These are phyloP conservation scores for Stropharia rugosoannulata DNA, from an alignment of 768 basidiomycete genomes.

Conservation along the genomic window DNA sequence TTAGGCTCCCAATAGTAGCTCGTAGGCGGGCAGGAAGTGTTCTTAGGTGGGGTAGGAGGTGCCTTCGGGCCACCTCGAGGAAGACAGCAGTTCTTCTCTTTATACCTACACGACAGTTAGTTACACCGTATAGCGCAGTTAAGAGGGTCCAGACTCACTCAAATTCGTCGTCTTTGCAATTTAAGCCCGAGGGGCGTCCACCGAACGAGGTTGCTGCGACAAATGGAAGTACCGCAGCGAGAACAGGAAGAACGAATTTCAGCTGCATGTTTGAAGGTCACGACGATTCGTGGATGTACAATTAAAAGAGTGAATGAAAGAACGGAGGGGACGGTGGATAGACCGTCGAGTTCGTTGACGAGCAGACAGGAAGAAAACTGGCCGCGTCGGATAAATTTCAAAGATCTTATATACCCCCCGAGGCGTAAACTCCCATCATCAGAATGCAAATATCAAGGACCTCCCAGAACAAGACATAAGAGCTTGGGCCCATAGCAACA, in stretches of 20 bases:
- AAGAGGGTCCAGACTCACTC: conserved; percentile 19
- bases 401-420: conserved; percentile 7
- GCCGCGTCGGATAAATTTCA: neutral
- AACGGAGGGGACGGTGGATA: conserved; percentile 12
- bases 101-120: conserved; percentile 23
- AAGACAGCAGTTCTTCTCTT: conserved; percentile 38
- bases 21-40: conserved; percentile 42
- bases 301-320: conserved; percentile 14
- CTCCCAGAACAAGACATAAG: conserved; percentile 1
- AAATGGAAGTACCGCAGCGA: conserved; percentile 33
- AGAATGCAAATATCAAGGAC: neutral
- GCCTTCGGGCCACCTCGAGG: conserved; percentile 39
- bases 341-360: conserved; percentile 10
- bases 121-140: neutral
- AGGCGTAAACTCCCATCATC: conserved; percentile 2
- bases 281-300: conserved; percentile 22
- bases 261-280: conserved; percentile 23
- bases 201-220: conserved; percentile 27
- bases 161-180: conserved; percentile 28
- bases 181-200: conserved; percentile 2
- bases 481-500: conserved; percentile 1
- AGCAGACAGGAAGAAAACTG: conserved; percentile 7
- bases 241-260: conserved; percentile 27
- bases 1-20: conserved; percentile 48
- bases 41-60: conserved; percentile 44